Evolutionary conservation across 805 yeast genomes (phyloP).

Genomic region (Candida loeiensis): DNA sequence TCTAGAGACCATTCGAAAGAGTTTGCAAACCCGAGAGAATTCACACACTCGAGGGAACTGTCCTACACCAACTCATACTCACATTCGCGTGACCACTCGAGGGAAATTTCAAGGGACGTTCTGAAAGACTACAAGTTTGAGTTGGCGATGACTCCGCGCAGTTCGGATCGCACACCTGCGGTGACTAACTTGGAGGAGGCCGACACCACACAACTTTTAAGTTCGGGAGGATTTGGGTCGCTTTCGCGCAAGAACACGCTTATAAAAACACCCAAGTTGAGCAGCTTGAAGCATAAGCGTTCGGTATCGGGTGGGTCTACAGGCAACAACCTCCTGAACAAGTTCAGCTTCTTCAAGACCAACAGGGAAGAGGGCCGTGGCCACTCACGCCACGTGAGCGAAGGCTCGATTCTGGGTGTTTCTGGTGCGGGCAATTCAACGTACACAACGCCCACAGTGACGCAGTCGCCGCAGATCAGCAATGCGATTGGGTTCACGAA

Average conservation of each 20-base stretch:
- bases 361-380: constrained; percentile 22
- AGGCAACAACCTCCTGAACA: constrained; percentile 20
- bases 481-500: constrained; percentile 5
- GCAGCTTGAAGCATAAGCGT: constrained; percentile 38
- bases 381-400: constrained; percentile 40
- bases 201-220: not conserved
- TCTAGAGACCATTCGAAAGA: constrained; percentile 1
- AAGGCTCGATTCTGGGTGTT: constrained; percentile 27
- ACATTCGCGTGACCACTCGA: not conserved
- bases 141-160: constrained; percentile 1
- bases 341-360: constrained; percentile 33
- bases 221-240: constrained; percentile 4
- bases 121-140: not conserved
- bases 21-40: not conserved
- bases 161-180: constrained; percentile 18
- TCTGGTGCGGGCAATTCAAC: constrained; percentile 36
- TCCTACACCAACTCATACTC: not conserved
- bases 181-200: constrained; percentile 35
- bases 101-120: not conserved
- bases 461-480: constrained; percentile 4
- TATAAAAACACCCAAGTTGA: constrained; percentile 28
- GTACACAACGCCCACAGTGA: constrained; percentile 39
- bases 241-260: constrained; percentile 28
- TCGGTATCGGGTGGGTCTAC: constrained; percentile 34
- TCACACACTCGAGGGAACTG: not conserved